Base-by-base conservation (phyloP, 73 alveolate species). In the Diophrys sp. region DNA sequence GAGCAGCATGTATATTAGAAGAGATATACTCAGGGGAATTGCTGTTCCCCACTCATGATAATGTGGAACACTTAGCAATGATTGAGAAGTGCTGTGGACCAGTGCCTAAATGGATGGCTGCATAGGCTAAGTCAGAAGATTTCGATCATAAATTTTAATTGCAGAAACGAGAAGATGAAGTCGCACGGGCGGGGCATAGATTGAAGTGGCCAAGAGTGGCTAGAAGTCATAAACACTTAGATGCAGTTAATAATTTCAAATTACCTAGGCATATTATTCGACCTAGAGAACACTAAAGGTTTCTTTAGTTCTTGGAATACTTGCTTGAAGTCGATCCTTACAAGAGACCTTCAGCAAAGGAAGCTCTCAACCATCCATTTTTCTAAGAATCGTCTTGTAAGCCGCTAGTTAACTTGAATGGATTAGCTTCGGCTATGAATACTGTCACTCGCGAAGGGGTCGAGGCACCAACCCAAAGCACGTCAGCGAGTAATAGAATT, bases 21-120 rank as follows among this genome's bases (percentile, higher is more conserved):
- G 99, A 97, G 89, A 85, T 97, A 33, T 97, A 94, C 77, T 87
- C 98, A 31, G 99, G 99, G 14, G 99, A 95, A 81, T 81, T 94
- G 82, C 82, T 94, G 80, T 94, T 91, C 87, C 96, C 97, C 23
- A 91, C 99, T 53, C 98, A 96, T 83, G 96, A 95, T 71, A 87
- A 95, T 79, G 73, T 75, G 30, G 98, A 95, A 83, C 99, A 97
- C 78, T 75, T 97, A 81, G 96, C 98, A 29, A 87, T 97, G 90
- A 88, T 97, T 72, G 97, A 96, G 85, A 92, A 91, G 74, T 76
- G 85, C 26, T 88, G 96, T 83, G 99, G 99, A 0, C 93, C 93
- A 33, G 82, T 93, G 75, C 99, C 99, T 0, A 68, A 80, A 24
- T 93, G 98, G 98, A 97, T 97, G 99, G 91, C 87, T 23, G 88